A percentile compares a stretch with the other conserved stretches of the same genome.
These are phyloP conservation scores for Saraca asoca DNA, from an alignment of 331 rosid species.

Conservation along the genomic window DNA sequence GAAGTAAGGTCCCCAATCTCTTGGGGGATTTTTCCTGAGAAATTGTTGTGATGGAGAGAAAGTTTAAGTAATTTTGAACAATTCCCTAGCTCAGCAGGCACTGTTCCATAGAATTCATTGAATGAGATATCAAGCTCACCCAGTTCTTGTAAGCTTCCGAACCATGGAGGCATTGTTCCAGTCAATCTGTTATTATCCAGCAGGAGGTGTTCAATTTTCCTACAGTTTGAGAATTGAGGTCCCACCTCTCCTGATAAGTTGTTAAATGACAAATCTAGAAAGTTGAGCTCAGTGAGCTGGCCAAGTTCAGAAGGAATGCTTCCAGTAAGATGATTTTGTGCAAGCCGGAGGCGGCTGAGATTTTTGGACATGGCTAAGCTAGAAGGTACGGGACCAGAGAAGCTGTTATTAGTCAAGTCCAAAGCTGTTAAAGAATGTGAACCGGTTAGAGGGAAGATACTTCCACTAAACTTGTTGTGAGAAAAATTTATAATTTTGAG, in stretches of 20 bases:
- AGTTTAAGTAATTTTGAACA: slow-evolving; percentile 47
- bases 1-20: slow-evolving; percentile 48
- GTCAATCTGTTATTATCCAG: slow-evolving; percentile 39
- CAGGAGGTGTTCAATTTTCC: slow-evolving; percentile 47
- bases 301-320: slow-evolving; percentile 41
- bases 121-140: slow-evolving; percentile 73
- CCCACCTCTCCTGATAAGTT: slow-evolving; percentile 38
- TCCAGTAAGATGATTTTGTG: slow-evolving; percentile 66
- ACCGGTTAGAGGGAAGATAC: slow-evolving; percentile 69
- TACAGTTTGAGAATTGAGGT: slow-evolving; percentile 39
- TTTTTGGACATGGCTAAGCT: slow-evolving; percentile 56
- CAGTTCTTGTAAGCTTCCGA: slow-evolving; percentile 38
- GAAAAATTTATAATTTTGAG: slow-evolving; percentile 83
- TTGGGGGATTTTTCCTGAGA: slow-evolving; percentile 44
- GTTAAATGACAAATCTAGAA: slow-evolving; percentile 46
- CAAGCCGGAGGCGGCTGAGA: slow-evolving; percentile 83
- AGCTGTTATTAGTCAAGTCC: slow-evolving; percentile 96
- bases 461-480: slow-evolving; percentile 76
- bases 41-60: slow-evolving; percentile 48
- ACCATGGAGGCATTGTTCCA: slow-evolving; percentile 42
- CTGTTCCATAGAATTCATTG: slow-evolving; percentile 55
- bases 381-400: slow-evolving; percentile 82
- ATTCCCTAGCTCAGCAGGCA: slow-evolving; percentile 46
- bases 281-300: slow-evolving; percentile 42
- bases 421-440: slow-evolving; percentile 59